Conservation (phyloP, 2,329 filamentous ascomycete species). For the Hymenoscyphus fraxineus region DNA sequence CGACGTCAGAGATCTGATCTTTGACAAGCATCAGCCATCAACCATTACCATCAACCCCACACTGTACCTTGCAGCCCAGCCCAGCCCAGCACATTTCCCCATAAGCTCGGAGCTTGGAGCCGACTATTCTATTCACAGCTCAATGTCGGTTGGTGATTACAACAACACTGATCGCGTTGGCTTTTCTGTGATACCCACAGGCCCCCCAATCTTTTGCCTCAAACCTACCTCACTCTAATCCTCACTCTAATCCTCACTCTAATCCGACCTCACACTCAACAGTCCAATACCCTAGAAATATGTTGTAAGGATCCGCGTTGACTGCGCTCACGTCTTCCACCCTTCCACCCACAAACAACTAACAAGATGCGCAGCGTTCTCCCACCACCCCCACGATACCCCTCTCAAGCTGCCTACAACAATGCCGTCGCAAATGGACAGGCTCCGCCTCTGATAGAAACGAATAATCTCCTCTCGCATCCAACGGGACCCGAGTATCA, state of each 20-base stretch:
- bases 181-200: background rate
- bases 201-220: background rate
- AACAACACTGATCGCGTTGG: background rate
- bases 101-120: too few relatives aligned
- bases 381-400: constrained; percentile 80
- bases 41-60: background rate
- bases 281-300: constrained; percentile 16
- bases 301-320: constrained; percentile 30
- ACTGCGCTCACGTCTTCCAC: background rate
- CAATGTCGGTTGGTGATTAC: background rate
- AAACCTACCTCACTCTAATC: constrained; percentile 38
- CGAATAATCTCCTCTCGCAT: constrained; percentile 81
- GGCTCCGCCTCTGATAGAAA: constrained; percentile 78
- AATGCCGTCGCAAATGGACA: constrained; percentile 65
- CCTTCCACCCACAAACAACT: constrained; percentile 15
- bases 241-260: constrained; percentile 42
- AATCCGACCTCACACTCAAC: constrained; percentile 23
- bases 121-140: too few relatives aligned
- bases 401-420: constrained; percentile 68
- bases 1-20: constrained; percentile 1
- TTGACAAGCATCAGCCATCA: constrained; percentile 1
- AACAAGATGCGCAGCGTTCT: constrained; percentile 55
- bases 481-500: constrained; percentile 81
- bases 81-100: background rate
- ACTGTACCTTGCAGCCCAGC: constrained; percentile 8